Base-by-base conservation (phyloP, 2,329 filamentous ascomycete species). In the Fusarium sp. region DNA sequence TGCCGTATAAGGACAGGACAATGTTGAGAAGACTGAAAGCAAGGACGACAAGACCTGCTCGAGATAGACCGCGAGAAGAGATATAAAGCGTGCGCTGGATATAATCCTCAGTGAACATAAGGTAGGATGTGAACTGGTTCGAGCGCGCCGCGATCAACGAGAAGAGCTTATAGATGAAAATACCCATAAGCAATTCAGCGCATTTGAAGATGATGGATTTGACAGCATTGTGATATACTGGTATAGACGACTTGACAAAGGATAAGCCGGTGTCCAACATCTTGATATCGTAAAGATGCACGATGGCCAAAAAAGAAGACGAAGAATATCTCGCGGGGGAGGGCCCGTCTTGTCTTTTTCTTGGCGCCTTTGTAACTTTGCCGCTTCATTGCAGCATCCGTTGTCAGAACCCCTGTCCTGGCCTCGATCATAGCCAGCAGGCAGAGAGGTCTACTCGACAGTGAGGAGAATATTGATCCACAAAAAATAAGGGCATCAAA, bases 21-120 rank as follows among this genome's bases (percentile, higher is more conserved):
- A 64, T 7, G 4, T 67, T 72, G 0, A 72, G 28, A 7, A 72
- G 12, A 18, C 51, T 72, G 5, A 72, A 72, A 2, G 37, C 6
- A 2, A 72, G 23, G 0, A 72, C 53, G 10, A 72, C 28, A 2
- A 72, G 55, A 13, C 53, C 46, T 3, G 62, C 69, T 20, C 67
- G 56, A 0, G 69, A 72, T 0, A 70, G 5, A 3, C 69, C 66
- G 2, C 68, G 47, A 1, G 69, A 72, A 1, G 66, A 54, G 11
- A 72, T 51, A 5, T 51, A 72, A 0, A 72, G 37, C 7, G 16
- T 46, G 4, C 46, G 69, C 13, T 72, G 69, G 0, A 72, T 25
- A 20, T 72, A 72, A 13, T 72, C 69, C 8, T 72, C 69, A 1
- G 69, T 32, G 23, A 72, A 72, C 69, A 72, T 72, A 0, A 72